Percentiles rank a stretch among this genome's conserved stretches.
Conservation (phyloP, 805 yeast species). For the Lipomyces starkeyi region DNA sequence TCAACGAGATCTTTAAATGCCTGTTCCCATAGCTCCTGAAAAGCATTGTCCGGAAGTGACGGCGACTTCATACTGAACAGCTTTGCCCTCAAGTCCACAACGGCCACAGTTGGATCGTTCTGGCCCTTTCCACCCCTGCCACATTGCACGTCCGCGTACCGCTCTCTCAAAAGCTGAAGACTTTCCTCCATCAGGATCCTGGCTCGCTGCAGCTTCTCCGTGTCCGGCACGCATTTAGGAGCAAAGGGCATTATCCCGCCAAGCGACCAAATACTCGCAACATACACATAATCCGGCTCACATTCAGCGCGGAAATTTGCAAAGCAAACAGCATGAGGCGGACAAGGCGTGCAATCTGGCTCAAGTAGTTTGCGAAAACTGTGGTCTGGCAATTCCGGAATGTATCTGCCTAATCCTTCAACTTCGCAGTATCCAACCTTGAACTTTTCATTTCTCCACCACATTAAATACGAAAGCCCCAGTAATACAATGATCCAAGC, state of each 20-base stretch:
- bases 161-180: conserved; percentile 65
- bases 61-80: conserved; percentile 30
- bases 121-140: conserved; percentile 38
- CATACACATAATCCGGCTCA: conserved; percentile 64
- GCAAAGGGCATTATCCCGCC: conserved; percentile 65
- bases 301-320: conserved; percentile 67
- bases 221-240: conserved; percentile 76
- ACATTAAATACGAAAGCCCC: conserved; percentile 9
- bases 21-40: conserved; percentile 48
- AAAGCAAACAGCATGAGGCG: conserved; percentile 78
- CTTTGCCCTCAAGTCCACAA: conserved; percentile 34
- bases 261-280: conserved; percentile 60
- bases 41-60: conserved; percentile 51
- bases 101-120: conserved; percentile 25
- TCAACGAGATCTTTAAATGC: conserved; percentile 24
- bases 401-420: conserved; percentile 18
- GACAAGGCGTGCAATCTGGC: conserved; percentile 79
- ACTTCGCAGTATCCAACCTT: conserved; percentile 31
- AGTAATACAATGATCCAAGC: conserved; percentile 17
- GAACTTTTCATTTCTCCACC: conserved; percentile 22
- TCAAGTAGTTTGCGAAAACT: conserved; percentile 44
- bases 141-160: conserved; percentile 69
- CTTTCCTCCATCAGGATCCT: conserved; percentile 70
- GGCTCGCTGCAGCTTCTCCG: conserved; percentile 68
- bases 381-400: conserved; percentile 1